phyloP scores from a whole-genome alignment of 1,284 basidiomycete species.

The Apiotrichum porosum region DNA sequence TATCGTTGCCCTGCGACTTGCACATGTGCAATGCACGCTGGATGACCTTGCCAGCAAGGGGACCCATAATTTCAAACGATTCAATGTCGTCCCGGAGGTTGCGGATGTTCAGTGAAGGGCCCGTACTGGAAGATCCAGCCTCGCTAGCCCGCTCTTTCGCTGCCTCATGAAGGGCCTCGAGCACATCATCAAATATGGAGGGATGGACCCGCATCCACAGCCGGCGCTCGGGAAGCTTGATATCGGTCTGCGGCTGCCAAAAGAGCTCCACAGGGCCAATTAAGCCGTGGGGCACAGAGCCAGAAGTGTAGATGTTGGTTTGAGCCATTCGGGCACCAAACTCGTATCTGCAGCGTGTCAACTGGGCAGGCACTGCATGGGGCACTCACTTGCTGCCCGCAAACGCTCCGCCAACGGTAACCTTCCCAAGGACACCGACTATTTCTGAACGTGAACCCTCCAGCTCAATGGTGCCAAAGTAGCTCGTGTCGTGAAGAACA shows the following conservation, averaged over 20 bases:
- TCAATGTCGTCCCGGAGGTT: conserved; percentile 68
- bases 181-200: conserved; percentile 58
- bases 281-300: conserved; percentile 62
- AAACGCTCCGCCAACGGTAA: conserved; percentile 29
- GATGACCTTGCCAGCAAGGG: conserved; percentile 70
- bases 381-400: conserved; percentile 33
- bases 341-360: conserved; percentile 55
- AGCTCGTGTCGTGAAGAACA: conserved; percentile 82
- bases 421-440: conserved; percentile 52
- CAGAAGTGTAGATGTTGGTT: conserved; percentile 36
- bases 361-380: too few relatives aligned
- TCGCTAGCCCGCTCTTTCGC: neutral
- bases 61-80: conserved; percentile 80
- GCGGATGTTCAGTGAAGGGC: conserved; percentile 56
- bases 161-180: conserved; percentile 54
- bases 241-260: conserved; percentile 56
- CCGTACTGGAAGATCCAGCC: neutral
- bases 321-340: conserved; percentile 47
- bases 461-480: conserved; percentile 68
- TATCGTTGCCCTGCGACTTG: conserved; percentile 56
- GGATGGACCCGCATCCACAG: conserved; percentile 79
- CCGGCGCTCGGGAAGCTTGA: neutral
- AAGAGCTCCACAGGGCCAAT: conserved; percentile 67
- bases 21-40: conserved; percentile 64
- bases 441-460: conserved; percentile 60